Percentiles rank a stretch among this genome's conserved stretches.
These are phyloP conservation scores for Nissolia schottii DNA, from an alignment of 306 rosid genomes.

Conservation along the genomic window DNA sequence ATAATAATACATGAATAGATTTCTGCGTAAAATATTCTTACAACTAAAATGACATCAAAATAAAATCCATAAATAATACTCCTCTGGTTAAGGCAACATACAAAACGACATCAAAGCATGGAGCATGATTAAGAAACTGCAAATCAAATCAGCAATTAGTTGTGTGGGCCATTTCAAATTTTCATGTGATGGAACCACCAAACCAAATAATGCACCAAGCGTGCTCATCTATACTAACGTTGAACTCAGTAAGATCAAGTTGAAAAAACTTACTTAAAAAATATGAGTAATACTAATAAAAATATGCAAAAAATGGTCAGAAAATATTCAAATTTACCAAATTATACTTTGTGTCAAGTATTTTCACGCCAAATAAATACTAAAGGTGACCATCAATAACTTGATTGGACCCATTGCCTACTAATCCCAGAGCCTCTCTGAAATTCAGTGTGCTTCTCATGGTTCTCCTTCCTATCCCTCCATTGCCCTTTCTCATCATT, in stretches of 20 bases:
- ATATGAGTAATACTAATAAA: not conserved
- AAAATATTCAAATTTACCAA: conserved; percentile 4
- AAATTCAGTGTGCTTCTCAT: conserved; percentile 51
- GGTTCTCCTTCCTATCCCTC: conserved; percentile 59
- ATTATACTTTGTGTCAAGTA: not conserved
- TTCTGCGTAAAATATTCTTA: no score
- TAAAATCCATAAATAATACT: no score
- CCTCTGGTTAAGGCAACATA: not conserved
- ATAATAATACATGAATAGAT: no score
- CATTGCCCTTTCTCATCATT: conserved; percentile 66
- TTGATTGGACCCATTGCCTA: conserved; percentile 34
- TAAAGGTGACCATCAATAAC: conserved; percentile 32
- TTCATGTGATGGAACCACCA: not conserved
- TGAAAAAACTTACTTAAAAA: not conserved
- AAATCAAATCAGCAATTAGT: no score
- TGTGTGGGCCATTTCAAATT: conserved; percentile 7
- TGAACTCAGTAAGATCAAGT: conserved; percentile 6
- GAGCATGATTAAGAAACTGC: not conserved
- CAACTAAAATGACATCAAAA: no score
- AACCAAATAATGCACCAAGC: not conserved
- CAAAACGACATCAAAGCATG: not conserved
- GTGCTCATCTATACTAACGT: not conserved
- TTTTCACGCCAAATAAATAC: conserved; percentile 15
- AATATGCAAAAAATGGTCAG: conserved; percentile 19
- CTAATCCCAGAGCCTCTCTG: conserved; percentile 44